Base-by-base conservation (phyloP, 176 grass and related monocot species). In the Carex kokanica region DNA sequence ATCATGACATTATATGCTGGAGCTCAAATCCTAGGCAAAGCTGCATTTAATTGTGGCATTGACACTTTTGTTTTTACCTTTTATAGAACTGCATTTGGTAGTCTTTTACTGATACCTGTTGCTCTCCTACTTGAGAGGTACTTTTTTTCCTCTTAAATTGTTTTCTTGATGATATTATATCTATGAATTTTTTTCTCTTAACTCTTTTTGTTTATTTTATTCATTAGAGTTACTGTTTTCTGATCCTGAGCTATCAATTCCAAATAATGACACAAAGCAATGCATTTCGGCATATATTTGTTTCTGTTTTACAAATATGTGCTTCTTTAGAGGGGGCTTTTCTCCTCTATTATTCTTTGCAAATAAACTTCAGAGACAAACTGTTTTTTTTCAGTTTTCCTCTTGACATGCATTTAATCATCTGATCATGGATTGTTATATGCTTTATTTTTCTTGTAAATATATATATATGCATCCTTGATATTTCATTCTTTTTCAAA, bases 11-110 rank as follows among this genome's bases (percentile, higher is more conserved):
- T 91, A 12, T 93, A 93, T 16, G 91, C 91, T 0, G 89, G 89
- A 41, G 91, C 89, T 83, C 87, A 89, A 81, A 91, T 96, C 32
- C 36, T 96, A 70, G 89, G 89, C 74, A 93, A 96, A 81, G 83
- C 87, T 11, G 78, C 93, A 65, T 93, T 96, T 85, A 79, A 93
- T 61, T 64, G 85, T 18, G 93, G 91, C 81, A 84, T 80, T 3
- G 92, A 84, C 83, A 92, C 91, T 5, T 88, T 86, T 15, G 93
- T 93, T 21, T 91, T 91, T 56, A 89, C 89, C 16, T 92, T 96
- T 86, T 93, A 93, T 83, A 64, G 91, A 62, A 89, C 89, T 72
- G 89, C 85, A 56, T 54, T 93, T 25, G 91, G 88, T n/a, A 82
- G 85, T 16, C 8, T 89, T 83, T 93, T 86, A 59, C 4, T 97